These are phyloP conservation scores for Carex littledalei DNA, from an alignment of 176 grass and related monocot species.

Conservation along the genomic window DNA sequence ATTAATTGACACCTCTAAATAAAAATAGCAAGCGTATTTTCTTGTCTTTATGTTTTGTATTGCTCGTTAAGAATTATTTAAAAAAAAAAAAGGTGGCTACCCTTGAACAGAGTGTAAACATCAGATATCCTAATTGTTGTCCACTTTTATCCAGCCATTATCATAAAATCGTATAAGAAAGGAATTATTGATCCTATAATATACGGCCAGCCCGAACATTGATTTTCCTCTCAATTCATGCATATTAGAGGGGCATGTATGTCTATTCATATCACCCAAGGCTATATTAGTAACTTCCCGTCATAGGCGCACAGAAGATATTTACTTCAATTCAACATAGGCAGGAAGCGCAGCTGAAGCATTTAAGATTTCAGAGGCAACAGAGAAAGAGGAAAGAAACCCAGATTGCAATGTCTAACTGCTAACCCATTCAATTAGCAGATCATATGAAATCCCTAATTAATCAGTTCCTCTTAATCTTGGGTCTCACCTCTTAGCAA, in stretches of 20 bases:
- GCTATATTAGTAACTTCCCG: conserved; percentile 4
- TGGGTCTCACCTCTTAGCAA: not conserved
- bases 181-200: not conserved
- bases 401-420: not conserved
- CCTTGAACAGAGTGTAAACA: not conserved
- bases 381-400: conserved; percentile 10
- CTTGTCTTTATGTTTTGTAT: not conserved
- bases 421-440: not conserved
- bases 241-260: not conserved
- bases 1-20: not conserved
- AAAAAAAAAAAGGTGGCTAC: not conserved
- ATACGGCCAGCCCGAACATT: not conserved
- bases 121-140: not conserved
- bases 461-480: not conserved
- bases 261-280: not conserved
- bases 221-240: not conserved
- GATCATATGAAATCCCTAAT: not conserved
- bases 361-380: conserved; percentile 22
- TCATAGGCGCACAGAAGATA: not conserved
- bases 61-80: not conserved
- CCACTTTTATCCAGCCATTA: not conserved
- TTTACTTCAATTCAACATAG: conserved; percentile 14
- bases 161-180: not conserved
- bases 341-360: not conserved
- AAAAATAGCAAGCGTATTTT: not conserved